Percentiles rank a stretch among this genome's conserved stretches.
phyloP scores from a whole-genome alignment of 305 asterid species.

The Fraxinus greggii region DNA sequence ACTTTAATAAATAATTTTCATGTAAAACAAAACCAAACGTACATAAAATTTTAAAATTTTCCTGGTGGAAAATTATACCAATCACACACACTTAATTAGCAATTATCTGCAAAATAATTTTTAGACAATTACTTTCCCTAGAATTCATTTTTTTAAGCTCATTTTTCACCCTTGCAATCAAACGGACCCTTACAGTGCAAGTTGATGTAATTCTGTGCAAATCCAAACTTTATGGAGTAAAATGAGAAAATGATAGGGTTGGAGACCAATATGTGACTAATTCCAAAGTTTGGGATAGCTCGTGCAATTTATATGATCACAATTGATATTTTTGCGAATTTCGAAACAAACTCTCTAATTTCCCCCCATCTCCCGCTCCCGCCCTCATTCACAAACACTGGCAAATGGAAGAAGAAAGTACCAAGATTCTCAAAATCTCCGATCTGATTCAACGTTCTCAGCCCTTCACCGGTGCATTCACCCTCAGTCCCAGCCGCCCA shows the following conservation, averaged over 20 bases:
- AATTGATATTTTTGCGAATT: neutral
- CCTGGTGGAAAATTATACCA: no score
- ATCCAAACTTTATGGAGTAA: neutral
- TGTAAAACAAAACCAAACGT: no score
- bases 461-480: conserved; percentile 59
- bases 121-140: no score
- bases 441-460: conserved; percentile 52
- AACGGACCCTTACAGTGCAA: neutral
- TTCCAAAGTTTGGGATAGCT: neutral
- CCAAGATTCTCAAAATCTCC: conserved; percentile 30
- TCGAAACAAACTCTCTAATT: neutral
- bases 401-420: conserved; percentile 37
- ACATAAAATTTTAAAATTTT: no score
- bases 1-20: no score
- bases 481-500: conserved; percentile 37
- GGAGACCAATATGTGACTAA: neutral
- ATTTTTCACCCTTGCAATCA: no score
- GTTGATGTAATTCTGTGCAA: neutral
- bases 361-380: neutral
- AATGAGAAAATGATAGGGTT: neutral
- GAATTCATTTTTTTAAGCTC: no score
- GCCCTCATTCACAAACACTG: neutral
- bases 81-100: no score
- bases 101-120: no score
- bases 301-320: neutral